Evolutionary conservation across 2,329 filamentous ascomycete genomes (phyloP).

Genomic region (Exophiala xenobiotica): DNA sequence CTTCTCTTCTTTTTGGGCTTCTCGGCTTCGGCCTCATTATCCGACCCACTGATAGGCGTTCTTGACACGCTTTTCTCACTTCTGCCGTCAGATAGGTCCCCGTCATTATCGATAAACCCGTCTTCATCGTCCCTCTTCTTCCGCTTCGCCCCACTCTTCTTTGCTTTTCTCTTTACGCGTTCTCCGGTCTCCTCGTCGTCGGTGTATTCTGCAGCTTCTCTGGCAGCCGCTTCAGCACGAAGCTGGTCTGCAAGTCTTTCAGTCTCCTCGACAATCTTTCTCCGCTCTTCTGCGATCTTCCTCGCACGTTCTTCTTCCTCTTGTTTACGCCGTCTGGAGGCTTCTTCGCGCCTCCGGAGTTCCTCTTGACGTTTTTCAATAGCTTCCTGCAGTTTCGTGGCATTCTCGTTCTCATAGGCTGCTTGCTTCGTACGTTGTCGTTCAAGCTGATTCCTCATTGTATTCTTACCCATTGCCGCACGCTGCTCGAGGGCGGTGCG

Average conservation of each 20-base stretch:
- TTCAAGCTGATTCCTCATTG: constrained; percentile 87
- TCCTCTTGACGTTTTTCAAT: constrained; percentile 78
- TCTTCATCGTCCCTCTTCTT: constrained; percentile 41
- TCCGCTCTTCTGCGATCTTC: constrained; percentile 82
- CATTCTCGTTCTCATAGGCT: constrained; percentile 91
- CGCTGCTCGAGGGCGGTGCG: constrained; percentile 88
- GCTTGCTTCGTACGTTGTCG: constrained; percentile 79
- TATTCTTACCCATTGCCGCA: constrained; percentile 95
- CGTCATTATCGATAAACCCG: constrained; percentile 38
- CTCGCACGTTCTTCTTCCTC: constrained; percentile 71
- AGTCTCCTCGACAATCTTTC: constrained; percentile 74
- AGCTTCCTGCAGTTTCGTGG: constrained; percentile 79
- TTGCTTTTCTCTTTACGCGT: constrained; percentile 72
- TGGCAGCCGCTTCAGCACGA: constrained; percentile 66
- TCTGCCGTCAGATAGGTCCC: constrained; percentile 24
- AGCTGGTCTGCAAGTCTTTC: constrained; percentile 69
- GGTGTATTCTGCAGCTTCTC: constrained; percentile 74
- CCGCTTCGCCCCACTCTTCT: constrained; percentile 59
- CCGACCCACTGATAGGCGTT: constrained; percentile 27
- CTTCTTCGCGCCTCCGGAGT: constrained; percentile 73
- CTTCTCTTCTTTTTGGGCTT: constrained; percentile 57
- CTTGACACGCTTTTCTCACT: constrained; percentile 25
- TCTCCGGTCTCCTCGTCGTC: constrained; percentile 81
- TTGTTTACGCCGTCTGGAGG: constrained; percentile 65
- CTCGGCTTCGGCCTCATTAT: constrained; percentile 27